Base-by-base conservation (phyloP, 495 filamentous ascomycete species). In the Parathielavia appendiculata region DNA sequence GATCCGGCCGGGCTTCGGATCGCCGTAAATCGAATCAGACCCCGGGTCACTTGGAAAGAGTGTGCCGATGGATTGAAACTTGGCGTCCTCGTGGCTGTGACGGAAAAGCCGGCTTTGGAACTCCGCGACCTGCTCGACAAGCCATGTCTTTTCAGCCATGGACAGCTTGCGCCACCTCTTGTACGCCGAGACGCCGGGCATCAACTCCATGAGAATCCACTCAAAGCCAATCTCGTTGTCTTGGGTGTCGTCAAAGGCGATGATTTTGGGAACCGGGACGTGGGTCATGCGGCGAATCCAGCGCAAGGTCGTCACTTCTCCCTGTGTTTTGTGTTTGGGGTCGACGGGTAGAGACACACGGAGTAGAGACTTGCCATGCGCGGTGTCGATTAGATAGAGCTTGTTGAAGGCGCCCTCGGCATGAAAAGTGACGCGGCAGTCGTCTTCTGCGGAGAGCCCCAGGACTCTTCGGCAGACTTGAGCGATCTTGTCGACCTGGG, bases 151-250 rank as follows among this genome's bases (percentile, higher is more conserved):
- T 12, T 61, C 57, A 5, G 54, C 62, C 55, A 70, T 58, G 6
- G 66, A 43, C 66, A 77, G 67, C 1, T 58, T 61, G 0, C 61
- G 32, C 78, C 80, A 84, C 30, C 70, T 56, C n/a, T 74, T 57
- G 35, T 63, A 57, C 1, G 80, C 70, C 0, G 70, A 62, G 8
- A 48, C 68, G 5, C 82, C 82, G 6, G 69, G 55, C 44, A 83
- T 62, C 56, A 65, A 68, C 20, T 75, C 74, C 77, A 84, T 80
- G 13, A 86, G 57, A 2, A 84, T 76, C 83, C 82, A 86, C 71
- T 84, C 82, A 57, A 79, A 82, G 11, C 77, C 78, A 23, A 85
- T 65, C 13, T 70, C 68, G 57, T 79, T 83, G 8, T 72, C 41
- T 5, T 55, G 51, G 0, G 75, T 72, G 17, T 75, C 69, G 51